Evolutionary conservation across 2,329 filamentous ascomycete species (phyloP).

Genomic region (Aphanocladium album): DNA sequence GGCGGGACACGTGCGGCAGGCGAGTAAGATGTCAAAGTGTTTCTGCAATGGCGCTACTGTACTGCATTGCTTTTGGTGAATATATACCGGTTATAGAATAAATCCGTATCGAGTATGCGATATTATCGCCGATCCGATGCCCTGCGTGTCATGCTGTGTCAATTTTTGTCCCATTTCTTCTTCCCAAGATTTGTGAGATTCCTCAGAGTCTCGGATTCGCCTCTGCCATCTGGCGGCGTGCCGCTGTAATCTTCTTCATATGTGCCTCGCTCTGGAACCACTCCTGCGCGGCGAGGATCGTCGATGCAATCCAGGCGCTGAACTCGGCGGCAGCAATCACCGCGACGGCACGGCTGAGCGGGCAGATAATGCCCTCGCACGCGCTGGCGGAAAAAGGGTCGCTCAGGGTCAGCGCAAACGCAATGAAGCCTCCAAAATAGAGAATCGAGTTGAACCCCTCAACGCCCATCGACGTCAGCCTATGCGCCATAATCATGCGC

Average conservation of each 20-base stretch:
- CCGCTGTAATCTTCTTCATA: constrained; percentile 23
- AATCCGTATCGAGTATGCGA: too few species aligned
- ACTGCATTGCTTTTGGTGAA: not conserved
- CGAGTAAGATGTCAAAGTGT: not conserved
- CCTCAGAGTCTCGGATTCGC: constrained; percentile 9
- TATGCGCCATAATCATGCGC: constrained; percentile 42
- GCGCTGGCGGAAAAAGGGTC: constrained; percentile 39
- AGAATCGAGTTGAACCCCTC: constrained; percentile 50
- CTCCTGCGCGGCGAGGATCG: constrained; percentile 41
- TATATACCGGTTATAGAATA: not conserved
- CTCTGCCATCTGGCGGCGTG: constrained; percentile 33
- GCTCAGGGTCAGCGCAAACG: constrained; percentile 52
- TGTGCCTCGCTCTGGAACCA: constrained; percentile 40
- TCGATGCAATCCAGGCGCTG: constrained; percentile 46
- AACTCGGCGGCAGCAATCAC: constrained; percentile 51
- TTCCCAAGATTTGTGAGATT: not conserved
- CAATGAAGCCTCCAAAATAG: constrained; percentile 56
- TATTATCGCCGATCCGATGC: not conserved
- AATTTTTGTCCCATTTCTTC: not conserved
- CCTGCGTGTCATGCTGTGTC: too few species aligned
- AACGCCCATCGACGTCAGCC: constrained; percentile 43
- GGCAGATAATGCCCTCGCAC: constrained; percentile 51
- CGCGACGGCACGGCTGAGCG: constrained; percentile 48
- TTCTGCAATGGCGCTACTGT: not conserved
- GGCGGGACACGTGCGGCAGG: not conserved